Conservation (phyloP, 805 yeast species). For the Schizosaccharomyces lindneri region DNA sequence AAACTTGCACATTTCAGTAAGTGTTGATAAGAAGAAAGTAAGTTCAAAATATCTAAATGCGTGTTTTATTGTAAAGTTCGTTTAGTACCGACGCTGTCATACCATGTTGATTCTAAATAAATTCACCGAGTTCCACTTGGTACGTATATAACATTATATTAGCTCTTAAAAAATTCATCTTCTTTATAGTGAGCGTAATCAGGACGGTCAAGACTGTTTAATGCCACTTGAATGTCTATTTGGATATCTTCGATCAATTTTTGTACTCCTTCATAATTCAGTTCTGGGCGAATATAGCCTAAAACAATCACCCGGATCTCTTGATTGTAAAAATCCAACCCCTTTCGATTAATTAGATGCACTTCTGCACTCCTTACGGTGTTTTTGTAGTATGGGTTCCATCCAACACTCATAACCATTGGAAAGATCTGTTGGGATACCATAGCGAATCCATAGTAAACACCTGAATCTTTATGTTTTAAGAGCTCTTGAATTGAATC, state of each 20-base stretch:
- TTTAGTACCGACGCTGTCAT: too few species aligned
- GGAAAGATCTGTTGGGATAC: conserved; percentile 9
- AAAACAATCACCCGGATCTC: conserved; percentile 38
- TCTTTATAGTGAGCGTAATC: conserved; percentile 18
- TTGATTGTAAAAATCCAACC: conserved; percentile 58
- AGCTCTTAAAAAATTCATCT: background rate
- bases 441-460: conserved; percentile 62
- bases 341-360: conserved; percentile 57
- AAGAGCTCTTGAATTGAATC: conserved; percentile 25
- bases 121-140: background rate
- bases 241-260: conserved; percentile 68
- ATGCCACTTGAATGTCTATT: conserved; percentile 49
- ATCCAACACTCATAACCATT: conserved; percentile 77
- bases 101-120: too few species aligned
- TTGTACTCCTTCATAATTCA: conserved; percentile 56
- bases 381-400: conserved; percentile 80
- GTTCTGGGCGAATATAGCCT: conserved; percentile 81
- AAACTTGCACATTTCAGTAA: too few species aligned
- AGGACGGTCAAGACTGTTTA: conserved; percentile 21
- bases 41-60: too few species aligned
- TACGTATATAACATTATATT: background rate
- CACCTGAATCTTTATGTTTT: conserved; percentile 37
- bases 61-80: too few species aligned
- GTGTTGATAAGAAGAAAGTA: too few species aligned
- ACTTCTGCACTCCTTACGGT: conserved; percentile 57